These are phyloP conservation scores for Exophiala oligosperma DNA, from an alignment of 2,329 filamentous ascomycete species.

Conservation along the genomic window DNA sequence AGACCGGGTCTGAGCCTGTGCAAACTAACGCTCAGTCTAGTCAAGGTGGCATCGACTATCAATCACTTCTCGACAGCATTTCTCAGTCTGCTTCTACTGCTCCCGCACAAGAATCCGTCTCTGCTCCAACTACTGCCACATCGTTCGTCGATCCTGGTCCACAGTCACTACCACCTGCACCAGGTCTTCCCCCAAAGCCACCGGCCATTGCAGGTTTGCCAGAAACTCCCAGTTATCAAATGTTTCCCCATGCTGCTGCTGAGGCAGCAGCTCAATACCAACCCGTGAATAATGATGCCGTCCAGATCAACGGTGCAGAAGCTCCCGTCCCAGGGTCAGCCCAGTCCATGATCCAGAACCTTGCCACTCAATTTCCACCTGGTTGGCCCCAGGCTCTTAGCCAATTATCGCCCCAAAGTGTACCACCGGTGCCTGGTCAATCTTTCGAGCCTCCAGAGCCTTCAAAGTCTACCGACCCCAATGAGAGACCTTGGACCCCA, in stretches of 20 bases:
- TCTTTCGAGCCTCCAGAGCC: conserved; percentile 11
- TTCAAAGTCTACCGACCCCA: conserved; percentile 25
- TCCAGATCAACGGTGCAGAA: conserved; percentile 11
- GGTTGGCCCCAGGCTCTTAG: conserved; percentile 10
- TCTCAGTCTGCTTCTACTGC: conserved; percentile 38
- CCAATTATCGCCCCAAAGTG: conserved; percentile 8
- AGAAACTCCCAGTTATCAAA: conserved; percentile 34
- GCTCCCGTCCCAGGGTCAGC: neutral
- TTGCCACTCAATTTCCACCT: conserved; percentile 15
- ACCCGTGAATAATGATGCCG: conserved; percentile 9
- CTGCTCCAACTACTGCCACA: conserved; percentile 30
- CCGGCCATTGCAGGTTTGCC: conserved; percentile 42
- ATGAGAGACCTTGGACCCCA: conserved; percentile 49
- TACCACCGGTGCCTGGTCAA: conserved; percentile 3
- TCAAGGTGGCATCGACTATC: conserved; percentile 47
- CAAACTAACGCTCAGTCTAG: conserved; percentile 10
- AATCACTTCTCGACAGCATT: conserved; percentile 50
- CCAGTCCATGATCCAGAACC: conserved; percentile 6
- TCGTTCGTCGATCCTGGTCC: conserved; percentile 33
- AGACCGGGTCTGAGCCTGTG: conserved; percentile 11
- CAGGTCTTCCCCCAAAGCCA: conserved; percentile 46
- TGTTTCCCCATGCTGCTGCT: conserved; percentile 12
- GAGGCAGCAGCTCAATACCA: conserved; percentile 12
- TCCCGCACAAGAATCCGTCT: conserved; percentile 30
- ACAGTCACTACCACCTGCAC: conserved; percentile 37